phyloP scores from a whole-genome alignment of 371 early-diverging fungal species.

The Synchytrium microbalum region DNA sequence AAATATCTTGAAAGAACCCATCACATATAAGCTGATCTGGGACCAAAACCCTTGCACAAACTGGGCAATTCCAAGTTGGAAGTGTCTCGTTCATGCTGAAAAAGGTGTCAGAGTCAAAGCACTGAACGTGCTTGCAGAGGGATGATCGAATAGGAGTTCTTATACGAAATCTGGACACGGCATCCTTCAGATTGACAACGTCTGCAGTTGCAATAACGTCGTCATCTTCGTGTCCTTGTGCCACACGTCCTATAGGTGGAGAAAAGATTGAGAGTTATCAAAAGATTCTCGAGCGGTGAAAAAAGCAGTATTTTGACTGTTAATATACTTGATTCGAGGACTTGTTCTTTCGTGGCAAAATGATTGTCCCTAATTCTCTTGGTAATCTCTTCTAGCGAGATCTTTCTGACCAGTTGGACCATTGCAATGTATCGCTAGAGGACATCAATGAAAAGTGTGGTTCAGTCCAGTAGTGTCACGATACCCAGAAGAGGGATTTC shows the following conservation, averaged over 20 bases:
- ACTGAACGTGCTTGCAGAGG: constrained; percentile 50
- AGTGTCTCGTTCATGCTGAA: constrained; percentile 61
- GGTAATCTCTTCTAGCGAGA: background rate
- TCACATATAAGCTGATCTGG: constrained; percentile 28
- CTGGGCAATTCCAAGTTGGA: constrained; percentile 67
- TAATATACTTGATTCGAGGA: background rate
- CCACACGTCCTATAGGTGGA: background rate
- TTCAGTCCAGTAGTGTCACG: no score
- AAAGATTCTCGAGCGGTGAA: no score
- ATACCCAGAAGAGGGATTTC: no score
- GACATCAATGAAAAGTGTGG: no score
- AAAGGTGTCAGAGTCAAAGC: constrained; percentile 63
- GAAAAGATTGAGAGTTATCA: no score
- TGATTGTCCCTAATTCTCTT: background rate
- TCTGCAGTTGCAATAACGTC: background rate
- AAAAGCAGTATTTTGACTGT: no score
- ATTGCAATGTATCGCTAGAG: background rate
- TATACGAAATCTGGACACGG: constrained; percentile 13
- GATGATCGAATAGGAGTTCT: constrained; percentile 37
- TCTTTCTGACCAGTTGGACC: constrained; percentile 4
- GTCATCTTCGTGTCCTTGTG: background rate
- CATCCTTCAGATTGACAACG: background rate
- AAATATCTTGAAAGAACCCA: constrained; percentile 56
- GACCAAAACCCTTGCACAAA: constrained; percentile 50
- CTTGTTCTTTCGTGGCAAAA: background rate